Evolutionary conservation across 345 rosid species (phyloP), one percentile per base, ranked within the genome.

Genomic region (Eucalyptus regnans): DNA sequence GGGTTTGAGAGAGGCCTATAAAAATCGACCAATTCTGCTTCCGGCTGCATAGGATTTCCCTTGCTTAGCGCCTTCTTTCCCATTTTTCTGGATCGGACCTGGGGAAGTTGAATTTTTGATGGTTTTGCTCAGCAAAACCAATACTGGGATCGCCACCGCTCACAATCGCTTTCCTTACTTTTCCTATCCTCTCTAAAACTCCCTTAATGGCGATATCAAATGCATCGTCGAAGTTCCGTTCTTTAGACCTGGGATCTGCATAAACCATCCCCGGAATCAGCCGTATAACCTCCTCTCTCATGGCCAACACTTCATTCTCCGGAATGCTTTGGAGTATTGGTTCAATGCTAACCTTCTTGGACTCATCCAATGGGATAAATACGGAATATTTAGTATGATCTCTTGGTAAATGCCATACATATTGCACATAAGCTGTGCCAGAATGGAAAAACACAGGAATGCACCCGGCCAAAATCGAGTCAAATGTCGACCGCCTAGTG

Each of bases 371-470:
- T 16, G 94, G 96, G 37, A 95, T 89, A 87, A 90, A 95, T 51
- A 95, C 94, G 7, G 97, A 95, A 80, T 95, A 95, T 17, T 92
- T 87, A 37, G 91, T 92, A 44, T 89, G 88, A 64, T 94, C 85
- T 86, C 88, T 91, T 0, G 96, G 97, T 87, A 95, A 88, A 88
- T 95, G 92, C 97, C 96, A 95, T 48, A 91, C 85, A 71, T 95
- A 95, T 58, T 95, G 96, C 5, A 94, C 96, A 3, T 90, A 95
- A 1, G 97, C 96, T 50, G 95, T 91, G 84, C 96, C 96, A 4
- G 97, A 93, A 90, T 95, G 96, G 91, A 95, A 95, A 89, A 95
- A 95, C 27, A 95, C 96, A 0, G 96, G 97, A 60, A 95, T 94
- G 89, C 96, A 94, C 6, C 96, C 97, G 4, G 96, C 95, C 46